Evolutionary conservation across 495 filamentous ascomycete genomes (phyloP).

Genomic region (Penicillium antarcticum): DNA sequence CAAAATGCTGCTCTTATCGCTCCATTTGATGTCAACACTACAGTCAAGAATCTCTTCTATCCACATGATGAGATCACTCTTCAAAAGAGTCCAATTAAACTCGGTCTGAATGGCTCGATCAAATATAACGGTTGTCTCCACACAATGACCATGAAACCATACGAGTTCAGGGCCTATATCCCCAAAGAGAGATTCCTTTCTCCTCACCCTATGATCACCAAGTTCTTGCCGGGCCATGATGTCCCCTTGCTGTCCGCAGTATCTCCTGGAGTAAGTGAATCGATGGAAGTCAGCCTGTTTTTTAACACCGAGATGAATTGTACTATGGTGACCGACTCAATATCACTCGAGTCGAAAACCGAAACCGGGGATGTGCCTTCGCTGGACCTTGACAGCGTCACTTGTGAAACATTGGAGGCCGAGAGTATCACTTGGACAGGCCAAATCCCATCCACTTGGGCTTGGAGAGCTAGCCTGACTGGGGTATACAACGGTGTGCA

Average conservation of each 20-base stretch:
- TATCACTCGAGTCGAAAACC: slow-evolving; percentile 54
- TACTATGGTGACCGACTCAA: slow-evolving; percentile 43
- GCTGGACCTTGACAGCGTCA: slow-evolving; percentile 38
- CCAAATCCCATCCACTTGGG: slow-evolving; percentile 53
- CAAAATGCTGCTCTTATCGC: slow-evolving; percentile 49
- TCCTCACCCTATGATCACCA: slow-evolving; percentile 64
- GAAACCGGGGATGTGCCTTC: slow-evolving; percentile 37
- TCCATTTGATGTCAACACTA: slow-evolving; percentile 53
- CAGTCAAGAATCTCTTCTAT: slow-evolving; percentile 66
- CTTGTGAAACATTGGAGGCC: slow-evolving; percentile 34
- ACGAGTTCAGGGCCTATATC: slow-evolving; percentile 63
- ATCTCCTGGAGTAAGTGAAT: slow-evolving; percentile 39
- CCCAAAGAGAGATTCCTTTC: slow-evolving; percentile 45
- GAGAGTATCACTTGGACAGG: slow-evolving; percentile 37
- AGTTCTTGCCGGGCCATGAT: slow-evolving; percentile 65
- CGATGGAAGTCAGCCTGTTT: slow-evolving; percentile 49
- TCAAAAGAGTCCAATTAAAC: slow-evolving; percentile 30
- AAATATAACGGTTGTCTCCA: slow-evolving; percentile 56
- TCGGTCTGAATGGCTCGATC: slow-evolving; percentile 42
- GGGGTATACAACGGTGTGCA: slow-evolving; percentile 67
- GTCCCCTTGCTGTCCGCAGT: slow-evolving; percentile 51
- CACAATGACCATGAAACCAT: slow-evolving; percentile 51
- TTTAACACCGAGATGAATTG: slow-evolving; percentile 67
- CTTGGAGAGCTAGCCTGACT: slow-evolving; percentile 49
- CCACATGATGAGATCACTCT: slow-evolving; percentile 57